These are phyloP conservation scores for Curvularia eragrostidis DNA, from an alignment of 2,329 filamentous ascomycete genomes.

Conservation along the genomic window DNA sequence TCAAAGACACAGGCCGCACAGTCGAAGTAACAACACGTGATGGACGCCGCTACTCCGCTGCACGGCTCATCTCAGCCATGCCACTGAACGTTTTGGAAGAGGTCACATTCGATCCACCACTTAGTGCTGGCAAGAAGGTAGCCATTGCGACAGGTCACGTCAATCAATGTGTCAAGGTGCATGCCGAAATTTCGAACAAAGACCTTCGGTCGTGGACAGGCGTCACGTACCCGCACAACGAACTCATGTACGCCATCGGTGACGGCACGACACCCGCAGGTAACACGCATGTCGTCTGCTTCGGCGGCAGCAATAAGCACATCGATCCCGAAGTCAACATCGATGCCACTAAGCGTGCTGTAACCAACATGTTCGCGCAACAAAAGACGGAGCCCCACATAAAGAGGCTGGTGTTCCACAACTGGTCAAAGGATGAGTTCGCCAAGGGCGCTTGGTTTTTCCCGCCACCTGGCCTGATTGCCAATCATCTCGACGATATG, in stretches of 20 bases:
- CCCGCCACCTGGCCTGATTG: slow-evolving; percentile 47
- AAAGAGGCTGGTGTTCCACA: too few relatives aligned
- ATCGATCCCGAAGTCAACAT: too few relatives aligned
- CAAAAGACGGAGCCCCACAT: too few relatives aligned
- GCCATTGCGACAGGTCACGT: slow-evolving; percentile 53
- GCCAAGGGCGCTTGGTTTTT: slow-evolving; percentile 8
- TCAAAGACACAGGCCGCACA: slow-evolving; percentile 36
- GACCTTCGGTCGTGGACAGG: slow-evolving; percentile 55
- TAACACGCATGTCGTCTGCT: slow-evolving; percentile 57
- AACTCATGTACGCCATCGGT: slow-evolving; percentile 54
- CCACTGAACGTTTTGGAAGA: slow-evolving; percentile 55
- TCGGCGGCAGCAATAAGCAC: too few relatives aligned
- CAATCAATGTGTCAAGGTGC: slow-evolving; percentile 57
- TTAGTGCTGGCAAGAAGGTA: slow-evolving; percentile 38
- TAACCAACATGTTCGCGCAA: too few relatives aligned
- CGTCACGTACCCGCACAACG: slow-evolving; percentile 54
- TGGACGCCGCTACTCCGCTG: slow-evolving; percentile 35
- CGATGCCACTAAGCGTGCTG: too few relatives aligned
- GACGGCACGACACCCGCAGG: slow-evolving; percentile 52
- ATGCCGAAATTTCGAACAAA: slow-evolving; percentile 53
- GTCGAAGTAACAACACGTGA: slow-evolving; percentile 48
- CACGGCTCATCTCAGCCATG: slow-evolving; percentile 52
- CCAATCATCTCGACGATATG: slow-evolving; percentile 52
- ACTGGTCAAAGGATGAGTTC: too few relatives aligned
- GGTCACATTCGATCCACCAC: slow-evolving; percentile 25